A percentile compares a stretch with the other conserved stretches of the same genome.
Evolutionary conservation across 495 filamentous ascomycete genomes (phyloP).

Genomic region (Penicillium riverlandense): DNA sequence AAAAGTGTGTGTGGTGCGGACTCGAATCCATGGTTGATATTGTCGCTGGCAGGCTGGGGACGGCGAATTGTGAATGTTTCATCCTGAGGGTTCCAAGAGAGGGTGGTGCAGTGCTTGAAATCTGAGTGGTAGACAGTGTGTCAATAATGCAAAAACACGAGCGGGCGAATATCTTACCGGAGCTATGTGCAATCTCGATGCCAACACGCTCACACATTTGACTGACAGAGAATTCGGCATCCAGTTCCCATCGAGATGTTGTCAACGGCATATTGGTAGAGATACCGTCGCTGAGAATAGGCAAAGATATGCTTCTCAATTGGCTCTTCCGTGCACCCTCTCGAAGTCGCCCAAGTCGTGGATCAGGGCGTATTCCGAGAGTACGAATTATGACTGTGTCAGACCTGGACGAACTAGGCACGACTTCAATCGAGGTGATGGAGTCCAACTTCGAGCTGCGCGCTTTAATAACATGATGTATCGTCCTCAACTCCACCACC

Average conservation of each 20-base stretch:
- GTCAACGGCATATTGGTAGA: conserved; percentile 5
- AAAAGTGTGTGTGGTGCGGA: conserved; percentile 32
- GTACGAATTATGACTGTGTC: conserved; percentile 27
- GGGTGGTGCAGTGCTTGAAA: conserved; percentile 11
- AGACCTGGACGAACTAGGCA: conserved; percentile 3
- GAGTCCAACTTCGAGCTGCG: conserved; percentile 17
- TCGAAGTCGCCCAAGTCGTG: conserved; percentile 20
- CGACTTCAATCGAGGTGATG: conserved; percentile 28
- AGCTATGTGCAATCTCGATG: conserved; percentile 20
- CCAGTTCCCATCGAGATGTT: conserved; percentile 26
- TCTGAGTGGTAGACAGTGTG: conserved; percentile 2
- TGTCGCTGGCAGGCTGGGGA: conserved; percentile 9
- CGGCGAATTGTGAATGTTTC: conserved; percentile 31
- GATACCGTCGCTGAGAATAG: background rate
- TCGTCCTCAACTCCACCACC: conserved; percentile 16
- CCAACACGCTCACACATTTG: conserved; percentile 21
- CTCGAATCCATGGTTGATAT: conserved; percentile 26
- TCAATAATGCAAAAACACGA: background rate
- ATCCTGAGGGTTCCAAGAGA: conserved; percentile 19
- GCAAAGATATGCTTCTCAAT: background rate
- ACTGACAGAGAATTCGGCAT: conserved; percentile 19
- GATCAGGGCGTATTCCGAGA: conserved; percentile 23
- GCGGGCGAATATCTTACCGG: conserved; percentile 10
- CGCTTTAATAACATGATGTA: conserved; percentile 20
- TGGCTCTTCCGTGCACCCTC: conserved; percentile 4